Percentiles rank a stretch among this genome's conserved stretches.
Conservation (phyloP, 768 basidiomycete species). For the Panaeolus papilionaceus region DNA sequence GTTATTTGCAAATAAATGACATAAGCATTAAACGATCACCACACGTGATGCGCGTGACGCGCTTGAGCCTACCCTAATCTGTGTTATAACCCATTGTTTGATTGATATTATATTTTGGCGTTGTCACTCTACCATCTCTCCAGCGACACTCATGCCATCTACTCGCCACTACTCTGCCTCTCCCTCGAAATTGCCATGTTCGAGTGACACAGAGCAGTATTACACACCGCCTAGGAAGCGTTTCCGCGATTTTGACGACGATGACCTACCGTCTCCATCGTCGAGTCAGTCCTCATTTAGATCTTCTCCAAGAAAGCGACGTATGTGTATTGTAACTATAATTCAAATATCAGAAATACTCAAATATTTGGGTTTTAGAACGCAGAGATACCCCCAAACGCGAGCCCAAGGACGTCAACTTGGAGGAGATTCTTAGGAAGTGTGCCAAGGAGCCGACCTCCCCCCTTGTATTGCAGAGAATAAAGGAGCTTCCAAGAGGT, state of each 20-base stretch:
- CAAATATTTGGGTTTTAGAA: conserved; percentile 19
- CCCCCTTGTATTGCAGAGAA: conserved; percentile 25
- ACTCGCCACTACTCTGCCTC: conserved; percentile 25
- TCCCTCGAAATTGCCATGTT: conserved; percentile 33
- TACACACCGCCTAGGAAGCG: conserved; percentile 35
- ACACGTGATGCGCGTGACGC: conserved; percentile 29
- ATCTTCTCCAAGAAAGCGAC: conserved; percentile 34
- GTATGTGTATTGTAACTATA: conserved; percentile 23
- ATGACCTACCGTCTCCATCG: conserved; percentile 24
- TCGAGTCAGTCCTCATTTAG: conserved; percentile 9
- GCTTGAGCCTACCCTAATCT: conserved; percentile 35
- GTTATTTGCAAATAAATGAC: conserved; percentile 14
- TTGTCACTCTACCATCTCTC: conserved; percentile 18
- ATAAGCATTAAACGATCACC: conserved; percentile 1
- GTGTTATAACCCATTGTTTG: conserved; percentile 15
- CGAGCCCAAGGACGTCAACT: conserved; percentile 26
- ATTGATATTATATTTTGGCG: conserved; percentile 21
- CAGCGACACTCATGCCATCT: conserved; percentile 27
- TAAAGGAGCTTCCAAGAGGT: conserved; percentile 36
- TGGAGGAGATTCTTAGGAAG: conserved; percentile 30
- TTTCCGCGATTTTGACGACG: conserved; percentile 29
- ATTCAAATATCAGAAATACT: not conserved
- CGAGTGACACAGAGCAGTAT: conserved; percentile 37
- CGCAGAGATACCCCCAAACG: conserved; percentile 25
- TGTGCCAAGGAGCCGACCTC: conserved; percentile 27